Evolutionary conservation across 352 stramenopile species (phyloP).

Genomic region (Labyrinthula sp.): DNA sequence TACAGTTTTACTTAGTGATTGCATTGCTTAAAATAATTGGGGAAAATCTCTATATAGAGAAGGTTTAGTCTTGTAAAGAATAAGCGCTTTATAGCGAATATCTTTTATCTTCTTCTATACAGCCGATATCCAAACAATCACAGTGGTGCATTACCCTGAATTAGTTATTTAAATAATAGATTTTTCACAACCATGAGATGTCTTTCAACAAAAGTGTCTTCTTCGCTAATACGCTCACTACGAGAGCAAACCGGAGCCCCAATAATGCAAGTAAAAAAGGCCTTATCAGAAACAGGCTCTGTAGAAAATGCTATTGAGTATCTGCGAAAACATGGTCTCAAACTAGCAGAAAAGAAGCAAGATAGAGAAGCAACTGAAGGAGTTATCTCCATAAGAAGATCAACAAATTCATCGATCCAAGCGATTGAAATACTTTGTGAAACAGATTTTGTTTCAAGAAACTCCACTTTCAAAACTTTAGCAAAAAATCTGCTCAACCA

Average conservation of each 20-base stretch:
- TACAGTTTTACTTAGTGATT: too few species aligned
- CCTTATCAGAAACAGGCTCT: slow-evolving; percentile 39
- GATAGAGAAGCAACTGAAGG: slow-evolving; percentile 27
- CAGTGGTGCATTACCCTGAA: too few species aligned
- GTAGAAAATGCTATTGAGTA: slow-evolving; percentile 45
- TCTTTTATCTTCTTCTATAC: too few species aligned
- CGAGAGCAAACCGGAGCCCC: slow-evolving; percentile 43
- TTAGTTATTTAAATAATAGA: too few species aligned
- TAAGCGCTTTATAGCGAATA: too few species aligned
- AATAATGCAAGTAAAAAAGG: slow-evolving; percentile 60
- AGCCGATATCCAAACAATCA: too few species aligned
- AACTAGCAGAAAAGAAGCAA: slow-evolving; percentile 33
- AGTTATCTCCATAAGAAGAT: slow-evolving; percentile 12
- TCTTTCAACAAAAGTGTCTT: slow-evolving; percentile 32
- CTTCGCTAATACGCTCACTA: slow-evolving; percentile 44
- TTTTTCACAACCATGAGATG: too few species aligned
- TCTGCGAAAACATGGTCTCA: slow-evolving; percentile 46
- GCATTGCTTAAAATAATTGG: too few species aligned
- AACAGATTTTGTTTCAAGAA: slow-evolving; percentile 35
- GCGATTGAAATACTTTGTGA: slow-evolving; percentile 29
- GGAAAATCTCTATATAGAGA: too few species aligned
- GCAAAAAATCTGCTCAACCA: slow-evolving; percentile 22
- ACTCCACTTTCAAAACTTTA: slow-evolving; percentile 33
- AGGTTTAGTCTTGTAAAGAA: too few species aligned
- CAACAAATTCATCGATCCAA: slow-evolving; percentile 1